Evolutionary conservation across 371 early-diverging fungal species (phyloP).

Genomic region (Dichotomocladium elegans): DNA sequence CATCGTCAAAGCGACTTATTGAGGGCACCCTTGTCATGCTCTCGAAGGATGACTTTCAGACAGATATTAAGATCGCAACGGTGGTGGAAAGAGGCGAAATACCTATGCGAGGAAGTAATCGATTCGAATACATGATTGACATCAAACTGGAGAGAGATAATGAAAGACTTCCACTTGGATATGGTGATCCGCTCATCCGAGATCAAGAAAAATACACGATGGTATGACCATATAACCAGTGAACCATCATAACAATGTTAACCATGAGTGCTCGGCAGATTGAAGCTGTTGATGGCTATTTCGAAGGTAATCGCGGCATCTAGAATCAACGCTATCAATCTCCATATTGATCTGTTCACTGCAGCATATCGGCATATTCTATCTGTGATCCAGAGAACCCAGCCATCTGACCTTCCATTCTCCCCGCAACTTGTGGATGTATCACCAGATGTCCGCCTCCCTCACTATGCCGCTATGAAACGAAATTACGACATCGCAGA

Average conservation of each 20-base stretch:
- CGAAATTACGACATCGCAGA: conserved; percentile 30
- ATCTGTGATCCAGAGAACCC: conserved; percentile 38
- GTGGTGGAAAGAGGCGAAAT: conserved; percentile 53
- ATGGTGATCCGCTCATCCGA: conserved; percentile 34
- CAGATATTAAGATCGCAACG: conserved; percentile 53
- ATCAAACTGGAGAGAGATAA: conserved; percentile 43
- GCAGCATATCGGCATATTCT: conserved; percentile 32
- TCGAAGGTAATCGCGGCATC: conserved; percentile 31
- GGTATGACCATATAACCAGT: conserved; percentile 6
- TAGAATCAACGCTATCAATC: neutral
- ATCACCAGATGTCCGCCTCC: conserved; percentile 25
- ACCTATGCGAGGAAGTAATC: conserved; percentile 36
- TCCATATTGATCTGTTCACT: neutral
- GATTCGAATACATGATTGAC: conserved; percentile 52
- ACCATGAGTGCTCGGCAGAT: conserved; percentile 16
- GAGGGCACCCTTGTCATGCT: conserved; percentile 55
- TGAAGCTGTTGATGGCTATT: conserved; percentile 48
- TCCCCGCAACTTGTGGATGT: conserved; percentile 31
- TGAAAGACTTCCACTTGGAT: conserved; percentile 33
- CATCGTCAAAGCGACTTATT: conserved; percentile 53
- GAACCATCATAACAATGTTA: too few species aligned
- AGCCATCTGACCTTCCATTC: conserved; percentile 35
- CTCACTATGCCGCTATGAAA: conserved; percentile 35
- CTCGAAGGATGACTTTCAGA: conserved; percentile 49
- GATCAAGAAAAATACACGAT: conserved; percentile 35